These are phyloP conservation scores for Ustilago shanxiensis DNA, from an alignment of 1,284 basidiomycete genomes.

Conservation along the genomic window DNA sequence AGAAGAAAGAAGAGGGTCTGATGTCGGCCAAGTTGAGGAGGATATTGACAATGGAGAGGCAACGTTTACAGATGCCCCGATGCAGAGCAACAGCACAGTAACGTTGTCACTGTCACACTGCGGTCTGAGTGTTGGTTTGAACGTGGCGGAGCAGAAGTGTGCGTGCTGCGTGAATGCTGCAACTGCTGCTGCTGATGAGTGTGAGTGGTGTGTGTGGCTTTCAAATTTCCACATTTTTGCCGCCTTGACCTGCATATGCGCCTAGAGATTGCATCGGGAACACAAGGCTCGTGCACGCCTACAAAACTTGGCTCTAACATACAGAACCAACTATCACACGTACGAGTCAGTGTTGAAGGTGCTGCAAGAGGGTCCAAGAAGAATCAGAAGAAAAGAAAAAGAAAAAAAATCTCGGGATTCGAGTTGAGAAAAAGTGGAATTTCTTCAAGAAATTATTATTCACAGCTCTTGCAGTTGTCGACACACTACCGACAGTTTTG, in stretches of 20 bases:
- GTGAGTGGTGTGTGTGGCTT: background rate
- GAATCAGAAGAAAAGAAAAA: constrained; percentile 8
- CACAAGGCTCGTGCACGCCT: constrained; percentile 13
- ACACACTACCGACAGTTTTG: too few species aligned
- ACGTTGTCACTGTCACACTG: background rate
- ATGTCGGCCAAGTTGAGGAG: too few species aligned
- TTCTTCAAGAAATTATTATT: background rate
- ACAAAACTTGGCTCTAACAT: background rate
- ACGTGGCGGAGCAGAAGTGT: background rate
- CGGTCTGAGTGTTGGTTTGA: background rate
- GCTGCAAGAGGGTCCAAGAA: constrained; percentile 13
- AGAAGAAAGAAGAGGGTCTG: background rate
- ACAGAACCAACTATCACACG: background rate
- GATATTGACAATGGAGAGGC: background rate
- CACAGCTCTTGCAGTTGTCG: background rate
- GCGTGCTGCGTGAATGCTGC: background rate
- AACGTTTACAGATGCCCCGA: background rate
- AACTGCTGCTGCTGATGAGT: background rate
- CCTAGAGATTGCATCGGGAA: background rate
- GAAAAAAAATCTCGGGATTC: constrained; percentile 12
- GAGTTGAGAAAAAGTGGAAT: background rate
- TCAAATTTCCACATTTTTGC: constrained; percentile 9
- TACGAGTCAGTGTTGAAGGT: background rate
- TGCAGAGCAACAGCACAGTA: background rate
- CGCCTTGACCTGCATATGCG: constrained; percentile 15